These are phyloP conservation scores for Chrysoporthe puriensis DNA, from an alignment of 2,329 filamentous ascomycete species.

Conservation along the genomic window DNA sequence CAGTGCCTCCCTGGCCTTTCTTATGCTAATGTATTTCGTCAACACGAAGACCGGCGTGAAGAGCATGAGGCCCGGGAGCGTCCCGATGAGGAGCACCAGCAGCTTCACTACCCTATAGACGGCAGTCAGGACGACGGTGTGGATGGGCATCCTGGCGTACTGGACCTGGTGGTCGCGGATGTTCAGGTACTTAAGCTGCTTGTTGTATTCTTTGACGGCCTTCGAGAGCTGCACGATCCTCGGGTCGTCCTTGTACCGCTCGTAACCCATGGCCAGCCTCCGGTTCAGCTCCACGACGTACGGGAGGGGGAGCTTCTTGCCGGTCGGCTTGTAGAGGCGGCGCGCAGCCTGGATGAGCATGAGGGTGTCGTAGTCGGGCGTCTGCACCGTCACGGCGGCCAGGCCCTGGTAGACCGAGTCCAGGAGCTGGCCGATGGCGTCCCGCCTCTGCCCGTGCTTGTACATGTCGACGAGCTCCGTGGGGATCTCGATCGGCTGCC, in stretches of 20 bases:
- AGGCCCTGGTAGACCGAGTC: conserved; percentile 86
- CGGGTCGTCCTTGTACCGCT: conserved; percentile 87
- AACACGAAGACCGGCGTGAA: conserved; percentile 88
- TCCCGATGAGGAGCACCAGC: conserved; percentile 73
- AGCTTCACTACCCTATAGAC: conserved; percentile 83
- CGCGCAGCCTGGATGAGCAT: conserved; percentile 96
- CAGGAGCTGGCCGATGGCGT: conserved; percentile 83
- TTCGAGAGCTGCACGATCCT: conserved; percentile 77
- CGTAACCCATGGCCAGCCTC: conserved; percentile 87
- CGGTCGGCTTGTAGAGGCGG: conserved; percentile 89
- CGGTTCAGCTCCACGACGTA: conserved; percentile 94
- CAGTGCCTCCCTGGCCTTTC: conserved; percentile 81
- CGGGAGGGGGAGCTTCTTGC: conserved; percentile 89
- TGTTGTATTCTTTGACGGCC: conserved; percentile 83
- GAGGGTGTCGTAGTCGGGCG: conserved; percentile 92
- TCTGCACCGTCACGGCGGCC: conserved; percentile 85
- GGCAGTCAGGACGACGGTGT: conserved; percentile 75
- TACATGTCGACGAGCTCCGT: conserved; percentile 83
- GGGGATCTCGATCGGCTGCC: conserved; percentile 83
- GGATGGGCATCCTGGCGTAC: conserved; percentile 81
- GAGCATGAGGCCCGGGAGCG: conserved; percentile 82
- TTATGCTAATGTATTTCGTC: conserved; percentile 78
- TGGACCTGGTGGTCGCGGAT: conserved; percentile 93
- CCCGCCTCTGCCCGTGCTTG: conserved; percentile 78
- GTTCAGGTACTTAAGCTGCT: conserved; percentile 80